phyloP scores from a whole-genome alignment of 2,329 filamentous ascomycete species.

The Bipolaris sorokiniana region DNA sequence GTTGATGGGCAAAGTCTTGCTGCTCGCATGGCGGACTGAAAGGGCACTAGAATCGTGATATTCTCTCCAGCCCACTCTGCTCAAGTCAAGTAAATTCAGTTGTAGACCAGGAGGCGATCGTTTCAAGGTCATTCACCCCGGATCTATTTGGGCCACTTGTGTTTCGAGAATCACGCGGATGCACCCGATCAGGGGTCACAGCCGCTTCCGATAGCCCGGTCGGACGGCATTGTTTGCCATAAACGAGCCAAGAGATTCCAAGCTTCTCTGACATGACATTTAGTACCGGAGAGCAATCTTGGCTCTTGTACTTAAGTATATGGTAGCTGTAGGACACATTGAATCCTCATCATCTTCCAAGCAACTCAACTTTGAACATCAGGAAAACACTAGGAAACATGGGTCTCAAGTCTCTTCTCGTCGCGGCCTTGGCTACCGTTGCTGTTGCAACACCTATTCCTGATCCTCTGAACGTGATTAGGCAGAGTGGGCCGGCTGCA shows the following conservation, averaged over 20 bases:
- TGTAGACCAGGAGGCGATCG: background rate
- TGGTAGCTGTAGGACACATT: background rate
- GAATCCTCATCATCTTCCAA: background rate
- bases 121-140: background rate
- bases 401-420: conserved; percentile 32
- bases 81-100: background rate
- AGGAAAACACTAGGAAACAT: conserved; percentile 18
- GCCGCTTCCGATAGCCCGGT: conserved; percentile 22
- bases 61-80: background rate
- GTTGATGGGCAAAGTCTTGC: background rate
- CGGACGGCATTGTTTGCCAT: conserved; percentile 31
- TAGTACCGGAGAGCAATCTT: conserved; percentile 2
- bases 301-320: conserved; percentile 26
- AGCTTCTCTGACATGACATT: conserved; percentile 16
- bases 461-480: conserved; percentile 37
- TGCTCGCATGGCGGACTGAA: no score
- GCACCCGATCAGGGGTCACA: background rate
- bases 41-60: no score
- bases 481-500: conserved; percentile 34
- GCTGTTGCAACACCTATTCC: conserved; percentile 31
- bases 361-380: background rate
- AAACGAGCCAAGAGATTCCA: conserved; percentile 40
- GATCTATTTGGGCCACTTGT: background rate
- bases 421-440: conserved; percentile 29
- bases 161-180: background rate